Evolutionary conservation across 495 filamentous ascomycete species (phyloP).

Genomic region (Durotheca rogersii): DNA sequence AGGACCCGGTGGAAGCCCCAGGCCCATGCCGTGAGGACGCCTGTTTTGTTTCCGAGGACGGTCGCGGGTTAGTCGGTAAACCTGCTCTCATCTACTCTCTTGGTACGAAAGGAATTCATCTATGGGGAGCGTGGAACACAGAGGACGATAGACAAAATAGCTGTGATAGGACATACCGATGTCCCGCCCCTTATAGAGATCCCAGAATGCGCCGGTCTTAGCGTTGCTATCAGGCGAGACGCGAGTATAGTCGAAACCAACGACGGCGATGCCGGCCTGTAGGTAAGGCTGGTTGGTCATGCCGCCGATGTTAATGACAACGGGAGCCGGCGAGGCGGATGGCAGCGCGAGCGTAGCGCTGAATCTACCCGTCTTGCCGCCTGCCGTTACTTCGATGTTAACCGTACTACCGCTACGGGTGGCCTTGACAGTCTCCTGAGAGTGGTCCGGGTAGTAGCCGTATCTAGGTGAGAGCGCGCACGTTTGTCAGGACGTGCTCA

Average conservation of each 20-base stretch:
- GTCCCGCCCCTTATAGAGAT: constrained; percentile 52
- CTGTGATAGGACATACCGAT: constrained; percentile 44
- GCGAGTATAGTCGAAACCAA: constrained; percentile 51
- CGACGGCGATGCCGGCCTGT: constrained; percentile 51
- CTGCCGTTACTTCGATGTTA: constrained; percentile 48
- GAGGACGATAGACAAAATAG: neutral
- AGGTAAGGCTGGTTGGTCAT: constrained; percentile 55
- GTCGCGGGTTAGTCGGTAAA: neutral
- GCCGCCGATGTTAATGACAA: constrained; percentile 57
- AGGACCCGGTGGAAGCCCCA: constrained; percentile 57
- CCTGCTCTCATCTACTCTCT: too few relatives aligned
- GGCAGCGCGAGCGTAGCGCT: constrained; percentile 48
- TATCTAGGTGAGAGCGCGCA: constrained; percentile 26
- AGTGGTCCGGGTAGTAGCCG: constrained; percentile 56
- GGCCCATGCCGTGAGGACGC: constrained; percentile 53
- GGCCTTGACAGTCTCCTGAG: constrained; percentile 50
- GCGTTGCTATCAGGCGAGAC: constrained; percentile 53
- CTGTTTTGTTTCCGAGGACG: constrained; percentile 22
- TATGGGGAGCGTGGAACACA: too few relatives aligned
- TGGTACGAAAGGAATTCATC: too few relatives aligned
- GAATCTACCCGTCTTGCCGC: constrained; percentile 49
- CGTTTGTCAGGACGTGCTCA: neutral
- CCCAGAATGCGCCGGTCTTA: constrained; percentile 55
- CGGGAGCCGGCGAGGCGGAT: constrained; percentile 43
- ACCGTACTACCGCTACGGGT: constrained; percentile 51